These are phyloP conservation scores for Oryza longistaminata DNA, from an alignment of 176 grass and related monocot species.

Conservation along the genomic window DNA sequence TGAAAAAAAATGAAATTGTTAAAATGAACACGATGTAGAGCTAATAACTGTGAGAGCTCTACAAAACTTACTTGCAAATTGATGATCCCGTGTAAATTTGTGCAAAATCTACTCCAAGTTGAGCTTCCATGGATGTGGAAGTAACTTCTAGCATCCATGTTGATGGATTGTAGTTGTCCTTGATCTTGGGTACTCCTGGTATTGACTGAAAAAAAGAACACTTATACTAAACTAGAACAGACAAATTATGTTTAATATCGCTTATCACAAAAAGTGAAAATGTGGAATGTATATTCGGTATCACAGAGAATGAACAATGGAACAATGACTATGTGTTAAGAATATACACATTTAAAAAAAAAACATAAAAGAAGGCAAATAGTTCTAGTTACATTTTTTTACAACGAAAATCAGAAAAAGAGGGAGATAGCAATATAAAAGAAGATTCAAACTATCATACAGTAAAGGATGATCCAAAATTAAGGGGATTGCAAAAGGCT, in stretches of 20 bases:
- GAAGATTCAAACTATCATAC: neutral
- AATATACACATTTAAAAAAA: neutral
- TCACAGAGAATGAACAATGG: neutral
- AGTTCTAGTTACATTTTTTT: neutral
- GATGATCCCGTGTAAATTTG: constrained; percentile 63
- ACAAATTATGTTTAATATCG: neutral
- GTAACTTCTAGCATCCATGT: constrained; percentile 88
- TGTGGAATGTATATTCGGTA: neutral
- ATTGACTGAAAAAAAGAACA: constrained; percentile 42
- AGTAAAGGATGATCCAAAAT: neutral
- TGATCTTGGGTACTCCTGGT: constrained; percentile 60
- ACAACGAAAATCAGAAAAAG: neutral
- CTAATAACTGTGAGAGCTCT: neutral
- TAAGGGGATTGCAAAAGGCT: neutral
- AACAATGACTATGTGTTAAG: neutral
- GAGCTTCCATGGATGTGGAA: constrained; percentile 57
- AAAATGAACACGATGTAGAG: neutral
- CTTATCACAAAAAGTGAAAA: neutral
- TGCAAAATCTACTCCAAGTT: constrained; percentile 67
- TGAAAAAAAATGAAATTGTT: neutral
- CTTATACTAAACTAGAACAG: neutral
- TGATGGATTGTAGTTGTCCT: constrained; percentile 76
- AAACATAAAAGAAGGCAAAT: neutral
- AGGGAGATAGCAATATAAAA: neutral
- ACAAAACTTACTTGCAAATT: constrained; percentile 44